Base-by-base conservation (phyloP, 2,329 filamentous ascomycete genomes). In the Ceratocystis cacaofunesta region DNA sequence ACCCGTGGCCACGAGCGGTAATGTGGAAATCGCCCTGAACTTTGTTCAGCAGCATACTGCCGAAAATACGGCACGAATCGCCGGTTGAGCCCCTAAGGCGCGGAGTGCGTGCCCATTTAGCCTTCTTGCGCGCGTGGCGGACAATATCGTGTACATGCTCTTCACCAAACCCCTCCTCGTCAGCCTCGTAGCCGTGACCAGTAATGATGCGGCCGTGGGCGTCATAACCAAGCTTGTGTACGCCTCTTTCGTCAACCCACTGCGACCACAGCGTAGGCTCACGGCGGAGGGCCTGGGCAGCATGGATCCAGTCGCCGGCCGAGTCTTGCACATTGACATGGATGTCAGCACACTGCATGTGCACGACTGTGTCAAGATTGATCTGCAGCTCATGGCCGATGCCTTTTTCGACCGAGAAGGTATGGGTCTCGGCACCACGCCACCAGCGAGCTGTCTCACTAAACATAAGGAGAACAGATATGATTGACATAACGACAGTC, bases 1-100 rank as follows among this genome's bases (percentile, higher is more conserved):
- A 99, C n/a, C 94, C 94, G 75, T 97, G 92, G 0, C 94, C 94
- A 68, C 91, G 79, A 2, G 94, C 94, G 1, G 94, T 99, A 72
- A 99, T 94, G 74, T 99, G 94, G 73, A 99, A 97, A 75, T 99
- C 92, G 3, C 92, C 94, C 76, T 96, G 92, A 57, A 99, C 94
- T 77, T 95, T 95, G 76, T 99, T 99, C 70, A 95, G 82, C 70
- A 95, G 88, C 74, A 99, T 75, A 71, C 85, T 95, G 43, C 94
- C 94, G 74, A 85, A 99, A 69, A 99, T 85, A 61, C 94, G 85
- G 75, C 94, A 99, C 68, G 88, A 88, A 74, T 96, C 89, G 17
- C 80, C 75, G 25, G 72, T 71, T 25, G 72, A 70, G 3, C 78
- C 77, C 73, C 80, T 80, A 19, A 94, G 72, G 67, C 78, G 80